Base-by-base conservation (phyloP, 495 filamentous ascomycete species). In the Penicillium samsonianum region DNA sequence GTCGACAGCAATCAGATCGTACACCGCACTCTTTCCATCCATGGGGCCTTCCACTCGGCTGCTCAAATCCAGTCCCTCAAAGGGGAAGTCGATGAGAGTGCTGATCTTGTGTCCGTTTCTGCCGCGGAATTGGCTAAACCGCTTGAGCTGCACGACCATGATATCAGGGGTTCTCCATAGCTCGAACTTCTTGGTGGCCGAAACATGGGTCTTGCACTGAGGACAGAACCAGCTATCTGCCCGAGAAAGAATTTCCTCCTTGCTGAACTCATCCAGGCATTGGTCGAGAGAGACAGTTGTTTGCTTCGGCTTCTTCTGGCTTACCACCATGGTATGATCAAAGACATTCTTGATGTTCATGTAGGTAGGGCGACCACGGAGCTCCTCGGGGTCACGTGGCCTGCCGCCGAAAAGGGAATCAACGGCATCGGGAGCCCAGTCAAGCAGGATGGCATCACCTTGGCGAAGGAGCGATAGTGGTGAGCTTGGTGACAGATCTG, bases 171-270 rank as follows among this genome's bases (percentile, higher is more conserved):
- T 86, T 68, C 91, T 96, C 94, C 94, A 98, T 4, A 98, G 80
- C 67, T 98, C 91, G 30, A 98, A 91, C 64, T 92, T 95, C 81
- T 98, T 98, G 75, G 84, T 91, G 19, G 95, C 94, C 23, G 90
- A 85, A 10, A 89, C 86, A 64, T 95, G 88, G 60, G 95, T 90
- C 67, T 98, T 97, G 81, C 94, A 98, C 43, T 90, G 84, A 54
- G 90, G 92, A 61, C 94, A 98, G 65, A 90, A 97, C 94, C 94
- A 98, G 28, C 90, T 91, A 65, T 98, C 93, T 61, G 92, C 89
- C 67, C 95, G 90, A 0, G 92, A 96, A 3, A 98, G 78, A 41
- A 96, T 86, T 68, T 98, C 94, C 55, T 90, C 86, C 68, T 80
- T 93, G 65, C 92, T 90, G 59, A 96, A 97, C 69, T 98, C 93